Base-by-base conservation (phyloP, 2,329 filamentous ascomycete species). In the Beauveria bassiana region DNA sequence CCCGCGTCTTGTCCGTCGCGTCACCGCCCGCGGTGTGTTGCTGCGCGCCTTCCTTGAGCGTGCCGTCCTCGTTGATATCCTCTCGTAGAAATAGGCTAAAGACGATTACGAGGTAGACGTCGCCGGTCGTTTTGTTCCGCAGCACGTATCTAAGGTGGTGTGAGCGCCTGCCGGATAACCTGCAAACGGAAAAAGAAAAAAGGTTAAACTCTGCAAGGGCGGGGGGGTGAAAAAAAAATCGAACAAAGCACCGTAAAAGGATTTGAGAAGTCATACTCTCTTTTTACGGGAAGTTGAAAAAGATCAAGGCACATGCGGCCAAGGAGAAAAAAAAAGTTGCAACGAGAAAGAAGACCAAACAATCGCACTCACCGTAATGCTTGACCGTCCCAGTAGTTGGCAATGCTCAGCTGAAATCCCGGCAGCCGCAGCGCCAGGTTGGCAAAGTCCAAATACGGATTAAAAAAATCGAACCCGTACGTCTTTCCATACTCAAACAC, bases 111-210 rank as follows among this genome's bases (percentile, higher is more conserved):
- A 96, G 85, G 68, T 96, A 90, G 18, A 90, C 82, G 40, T 90
- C 83, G 53, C 84, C 84, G 0, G 90, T 93, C 24, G 79, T 74
- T 64, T 85, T 85, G 74, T 97, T 90, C 71, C 93, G 93, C 70
- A 98, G 82, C 62, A 96, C 91, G 75, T 98, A 97, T 82, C 93
- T 93, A 77, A 96, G 84, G 67, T 86, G 82, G 77, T 96, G 90
- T 79, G 90, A 88, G 80, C 89, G 90, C 71, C 84, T 82, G 68
- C 69, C 68, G 54, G 70, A 67, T 71, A 62, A 49, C 57, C 62
- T 62, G 43, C 28, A 63, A 51, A 20, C 42, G 12, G 20, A 63
- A 64, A 63, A 20, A 63, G 63, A 63, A 10, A 52, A 64, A 56
- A 62, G 61, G 61, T 60, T 61, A 62, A 66, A 45, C 62, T 57